A percentile compares a stretch with the other conserved stretches of the same genome.
Evolutionary conservation across 768 basidiomycete genomes (phyloP).

Genomic region (Termitomyces sp.): DNA sequence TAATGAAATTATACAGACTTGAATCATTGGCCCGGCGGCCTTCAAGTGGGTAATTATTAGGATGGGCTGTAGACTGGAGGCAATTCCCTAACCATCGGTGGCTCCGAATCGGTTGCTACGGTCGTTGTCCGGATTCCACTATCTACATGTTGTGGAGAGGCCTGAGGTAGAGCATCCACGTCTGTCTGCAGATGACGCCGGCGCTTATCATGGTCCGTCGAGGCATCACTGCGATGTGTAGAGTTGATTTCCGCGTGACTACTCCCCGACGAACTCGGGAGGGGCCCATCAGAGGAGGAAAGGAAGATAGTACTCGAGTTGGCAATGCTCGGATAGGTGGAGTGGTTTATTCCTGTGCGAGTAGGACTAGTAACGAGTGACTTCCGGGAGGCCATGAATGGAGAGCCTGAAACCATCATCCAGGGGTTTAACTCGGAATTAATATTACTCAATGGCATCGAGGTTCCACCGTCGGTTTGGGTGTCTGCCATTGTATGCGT

Average conservation of each 20-base stretch:
- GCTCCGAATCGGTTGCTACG: neutral
- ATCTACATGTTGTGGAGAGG: constrained; percentile 1
- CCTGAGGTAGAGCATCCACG: neutral
- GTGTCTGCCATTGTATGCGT: too few relatives aligned
- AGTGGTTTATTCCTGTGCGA: constrained; percentile 4
- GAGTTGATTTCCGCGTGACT: neutral
- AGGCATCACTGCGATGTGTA: neutral
- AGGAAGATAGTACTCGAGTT: constrained; percentile 4
- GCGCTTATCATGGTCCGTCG: neutral
- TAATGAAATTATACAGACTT: too few relatives aligned
- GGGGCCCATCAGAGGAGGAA: neutral
- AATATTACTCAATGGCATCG: neutral
- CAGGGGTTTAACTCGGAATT: constrained; percentile 5
- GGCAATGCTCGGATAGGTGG: constrained; percentile 4
- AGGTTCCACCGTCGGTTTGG: neutral
- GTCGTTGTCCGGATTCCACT: neutral
- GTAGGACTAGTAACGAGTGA: neutral
- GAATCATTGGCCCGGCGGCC: too few relatives aligned
- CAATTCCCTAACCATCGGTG: neutral
- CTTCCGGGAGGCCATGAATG: constrained; percentile 6
- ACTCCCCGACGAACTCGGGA: neutral
- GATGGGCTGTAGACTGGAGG: constrained; percentile 9
- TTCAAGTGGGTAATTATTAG: neutral
- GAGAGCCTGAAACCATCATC: constrained; percentile 1
- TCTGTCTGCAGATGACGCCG: neutral